Conservation (phyloP, 2,329 filamentous ascomycete species). For the Aspergillus arachidicola region DNA sequence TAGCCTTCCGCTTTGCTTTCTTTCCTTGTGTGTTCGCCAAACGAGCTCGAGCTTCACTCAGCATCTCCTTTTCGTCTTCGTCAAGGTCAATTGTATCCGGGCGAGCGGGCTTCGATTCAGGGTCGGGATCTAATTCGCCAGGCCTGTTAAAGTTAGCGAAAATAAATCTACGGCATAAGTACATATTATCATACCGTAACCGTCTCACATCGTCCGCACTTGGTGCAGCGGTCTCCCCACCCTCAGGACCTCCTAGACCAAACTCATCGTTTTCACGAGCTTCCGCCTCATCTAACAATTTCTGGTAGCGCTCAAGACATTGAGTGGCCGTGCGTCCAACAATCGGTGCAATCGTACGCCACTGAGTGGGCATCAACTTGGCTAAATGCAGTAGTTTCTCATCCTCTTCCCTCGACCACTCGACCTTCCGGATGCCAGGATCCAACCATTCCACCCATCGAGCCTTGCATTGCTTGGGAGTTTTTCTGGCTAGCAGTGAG, state of each 20-base stretch:
- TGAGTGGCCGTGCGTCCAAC: slow-evolving; percentile 96
- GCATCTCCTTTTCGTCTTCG: slow-evolving; percentile 99
- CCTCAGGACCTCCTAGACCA: slow-evolving; percentile 75
- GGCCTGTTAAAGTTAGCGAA: slow-evolving; percentile 52
- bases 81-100: slow-evolving; percentile 98
- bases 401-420: slow-evolving; percentile 98
- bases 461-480: slow-evolving; percentile 98
- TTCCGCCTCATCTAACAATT: slow-evolving; percentile 93
- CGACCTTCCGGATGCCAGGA: slow-evolving; percentile 95
- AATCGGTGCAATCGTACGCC: slow-evolving; percentile 96
- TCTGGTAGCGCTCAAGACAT: slow-evolving; percentile 95
- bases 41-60: slow-evolving; percentile 94
- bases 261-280: slow-evolving; percentile 80
- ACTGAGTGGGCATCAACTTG: slow-evolving; percentile 98
- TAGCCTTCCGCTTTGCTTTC: slow-evolving; percentile 96
- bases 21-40: slow-evolving; percentile 98
- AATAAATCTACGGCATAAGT: slow-evolving; percentile 3
- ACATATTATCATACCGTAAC: slow-evolving; percentile 56
- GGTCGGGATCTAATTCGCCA: slow-evolving; percentile 95
- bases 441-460: slow-evolving; percentile 99
- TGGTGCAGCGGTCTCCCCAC: slow-evolving; percentile 83
- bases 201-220: slow-evolving; percentile 89
- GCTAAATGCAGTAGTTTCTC: slow-evolving; percentile 95
- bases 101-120: slow-evolving; percentile 91
- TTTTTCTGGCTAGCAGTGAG: slow-evolving; percentile 94